Base-by-base conservation (phyloP, 768 basidiomycete species). In the Hemileccinum rubropunctum region DNA sequence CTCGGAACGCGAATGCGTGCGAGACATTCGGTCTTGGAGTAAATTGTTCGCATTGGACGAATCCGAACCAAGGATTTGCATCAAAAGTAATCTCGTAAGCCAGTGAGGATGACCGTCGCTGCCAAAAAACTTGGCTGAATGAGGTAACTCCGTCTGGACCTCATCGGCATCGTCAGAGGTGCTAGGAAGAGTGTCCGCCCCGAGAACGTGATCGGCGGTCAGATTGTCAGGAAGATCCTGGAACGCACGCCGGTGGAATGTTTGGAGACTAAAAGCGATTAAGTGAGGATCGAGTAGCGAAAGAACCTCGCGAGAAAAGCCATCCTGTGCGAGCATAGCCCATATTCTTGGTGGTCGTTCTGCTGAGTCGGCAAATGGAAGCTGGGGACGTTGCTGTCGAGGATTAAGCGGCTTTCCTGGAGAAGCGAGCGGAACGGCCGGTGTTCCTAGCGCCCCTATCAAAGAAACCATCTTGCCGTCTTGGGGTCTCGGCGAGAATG, bases 31-130 rank as follows among this genome's bases (percentile, higher is more conserved):
- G 21, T 72, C 72, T 12, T 61, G 58, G 8, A 53, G 58, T 14
- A 53, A 40, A 47, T 52, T 56, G 45, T 64, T 61, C 20, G 63
- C 56, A 47, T 59, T 66, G 8, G 76, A 71, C 2, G 76, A 73
- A 58, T 87, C 86, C 1, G 77, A 74, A 21, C 80, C 82, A 12
- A 91, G 75, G 12, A 91, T 78, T 61, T 90, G 88, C 38, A 84
- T 64, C 2, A 93, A 65, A 6, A 92, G 68, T 4, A 88, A 66
- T 58, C 79, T 84, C 13, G 91, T 92, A 36, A 92, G 71, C 89
- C 90, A 93, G 62, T 93, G 86, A 2, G 88, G 87, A 37, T 73
- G 75, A 6, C 82, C 81, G 26, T 87, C 84, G 50, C 71, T 84
- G 7, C 89, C 88, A 54, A 87, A 82, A 15, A 91, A 74, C 20